Percentiles rank a stretch among this genome's conserved stretches.
phyloP scores from a whole-genome alignment of 2,329 filamentous ascomycete genomes.

The Dothistroma septosporum region DNA sequence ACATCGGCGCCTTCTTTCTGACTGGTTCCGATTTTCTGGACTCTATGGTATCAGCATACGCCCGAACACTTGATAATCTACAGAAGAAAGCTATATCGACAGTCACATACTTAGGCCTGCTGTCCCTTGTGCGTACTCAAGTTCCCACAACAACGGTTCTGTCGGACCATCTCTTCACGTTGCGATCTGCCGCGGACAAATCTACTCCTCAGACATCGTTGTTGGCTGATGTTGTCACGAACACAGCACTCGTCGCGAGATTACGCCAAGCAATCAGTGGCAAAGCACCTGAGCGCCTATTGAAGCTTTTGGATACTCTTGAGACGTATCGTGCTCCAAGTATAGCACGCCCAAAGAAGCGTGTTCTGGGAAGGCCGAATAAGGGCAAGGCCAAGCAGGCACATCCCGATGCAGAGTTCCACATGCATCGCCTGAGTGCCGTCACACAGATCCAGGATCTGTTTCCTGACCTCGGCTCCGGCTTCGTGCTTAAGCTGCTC shows the following conservation, averaged over 20 bases:
- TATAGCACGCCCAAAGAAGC: slow-evolving; percentile 49
- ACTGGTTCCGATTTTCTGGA: slow-evolving; percentile 87
- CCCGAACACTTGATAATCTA: slow-evolving; percentile 54
- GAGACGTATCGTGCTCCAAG: slow-evolving; percentile 55
- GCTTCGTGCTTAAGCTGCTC: slow-evolving; percentile 73
- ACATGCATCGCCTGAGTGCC: slow-evolving; percentile 77
- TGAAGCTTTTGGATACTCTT: slow-evolving; percentile 58
- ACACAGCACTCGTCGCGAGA: slow-evolving; percentile 68
- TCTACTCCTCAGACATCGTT: slow-evolving; percentile 57
- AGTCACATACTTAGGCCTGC: slow-evolving; percentile 69
- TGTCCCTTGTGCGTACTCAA: slow-evolving; percentile 63
- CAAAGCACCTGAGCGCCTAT: slow-evolving; percentile 53
- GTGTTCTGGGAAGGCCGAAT: slow-evolving; percentile 58
- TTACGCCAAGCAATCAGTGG: slow-evolving; percentile 53
- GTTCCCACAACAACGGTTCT: slow-evolving; percentile 69
- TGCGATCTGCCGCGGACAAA: slow-evolving; percentile 67
- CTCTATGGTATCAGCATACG: slow-evolving; percentile 63
- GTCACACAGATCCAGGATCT: slow-evolving; percentile 90
- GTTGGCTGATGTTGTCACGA: slow-evolving; percentile 76
- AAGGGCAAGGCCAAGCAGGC: slow-evolving; percentile 59
- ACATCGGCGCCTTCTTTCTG: slow-evolving; percentile 60
- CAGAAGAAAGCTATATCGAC: slow-evolving; percentile 67
- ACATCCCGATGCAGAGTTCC: slow-evolving; percentile 49
- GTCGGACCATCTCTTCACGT: slow-evolving; percentile 75
- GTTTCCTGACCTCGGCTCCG: slow-evolving; percentile 80